Percentiles rank a stretch among this genome's conserved stretches.
Conservation (phyloP, 73 alveolate species). For the Uronychia setigera region DNA sequence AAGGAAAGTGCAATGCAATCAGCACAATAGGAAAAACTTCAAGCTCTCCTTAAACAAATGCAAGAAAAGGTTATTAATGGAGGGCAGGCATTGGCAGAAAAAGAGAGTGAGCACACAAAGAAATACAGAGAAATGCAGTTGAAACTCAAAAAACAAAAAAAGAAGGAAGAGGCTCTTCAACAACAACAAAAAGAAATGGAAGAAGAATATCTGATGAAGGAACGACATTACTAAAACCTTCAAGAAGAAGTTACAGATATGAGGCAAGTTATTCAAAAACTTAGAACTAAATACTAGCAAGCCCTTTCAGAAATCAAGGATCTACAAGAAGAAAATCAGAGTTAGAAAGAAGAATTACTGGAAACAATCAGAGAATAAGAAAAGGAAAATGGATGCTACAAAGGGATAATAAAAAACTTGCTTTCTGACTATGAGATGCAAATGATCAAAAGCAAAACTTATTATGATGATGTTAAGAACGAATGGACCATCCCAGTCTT, state of each 20-base stretch:
- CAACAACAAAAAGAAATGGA: constrained; percentile 59
- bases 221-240: constrained; percentile 37
- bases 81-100: constrained; percentile 69
- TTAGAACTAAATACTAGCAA: constrained; percentile 50
- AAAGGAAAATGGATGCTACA: constrained; percentile 73
- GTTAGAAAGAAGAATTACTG: constrained; percentile 80
- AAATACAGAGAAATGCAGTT: constrained; percentile 60
- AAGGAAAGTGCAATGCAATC: constrained; percentile 43
- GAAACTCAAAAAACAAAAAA: constrained; percentile 61
- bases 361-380: constrained; percentile 81
- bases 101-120: constrained; percentile 57
- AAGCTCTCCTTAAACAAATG: constrained; percentile 3
- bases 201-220: constrained; percentile 36
- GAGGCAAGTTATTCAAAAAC: constrained; percentile 57
- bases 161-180: constrained; percentile 38
- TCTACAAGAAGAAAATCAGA: constrained; percentile 76
- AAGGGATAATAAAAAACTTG: constrained; percentile 55
- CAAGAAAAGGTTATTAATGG: constrained; percentile 40
- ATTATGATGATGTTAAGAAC: constrained; percentile 42
- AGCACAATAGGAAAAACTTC: constrained; percentile 60
- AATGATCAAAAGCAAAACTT: constrained; percentile 36
- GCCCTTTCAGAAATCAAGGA: constrained; percentile 79
- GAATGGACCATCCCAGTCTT: constrained; percentile 66
- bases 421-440: constrained; percentile 44
- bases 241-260: constrained; percentile 73